Percentiles rank a stretch among this genome's conserved stretches.
Conservation (phyloP, 2,329 filamentous ascomycete species). For the Sclerotinia nivalis region DNA sequence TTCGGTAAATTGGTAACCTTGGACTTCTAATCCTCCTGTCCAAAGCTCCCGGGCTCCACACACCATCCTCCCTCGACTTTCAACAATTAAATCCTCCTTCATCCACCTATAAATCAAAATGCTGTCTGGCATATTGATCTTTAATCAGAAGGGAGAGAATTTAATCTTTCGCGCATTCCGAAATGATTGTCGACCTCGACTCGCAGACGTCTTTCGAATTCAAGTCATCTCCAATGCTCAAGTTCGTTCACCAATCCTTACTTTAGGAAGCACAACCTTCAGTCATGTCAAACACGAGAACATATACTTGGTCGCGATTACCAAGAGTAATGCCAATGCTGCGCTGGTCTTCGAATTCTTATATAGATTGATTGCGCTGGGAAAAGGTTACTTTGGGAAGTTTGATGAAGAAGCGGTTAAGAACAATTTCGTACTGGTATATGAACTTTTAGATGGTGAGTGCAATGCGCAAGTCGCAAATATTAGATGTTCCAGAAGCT, state of each 20-base stretch:
- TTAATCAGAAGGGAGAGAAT: conserved; percentile 99
- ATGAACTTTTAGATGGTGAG: conserved; percentile 89
- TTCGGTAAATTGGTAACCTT: conserved; percentile 15
- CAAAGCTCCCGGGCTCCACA: conserved; percentile 15
- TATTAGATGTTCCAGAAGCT: neutral
- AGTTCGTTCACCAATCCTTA: conserved; percentile 95
- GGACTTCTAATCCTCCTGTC: neutral
- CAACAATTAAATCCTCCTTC: conserved; percentile 15
- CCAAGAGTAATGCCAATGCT: conserved; percentile 98
- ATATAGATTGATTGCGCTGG: conserved; percentile 85
- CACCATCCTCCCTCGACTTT: conserved; percentile 24
- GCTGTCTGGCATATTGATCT: conserved; percentile 95
- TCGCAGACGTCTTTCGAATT: conserved; percentile 98
- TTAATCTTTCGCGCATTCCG: conserved; percentile 99
- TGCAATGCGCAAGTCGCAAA: conserved; percentile 20
- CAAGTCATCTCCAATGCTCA: conserved; percentile 98
- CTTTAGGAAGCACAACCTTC: conserved; percentile 95
- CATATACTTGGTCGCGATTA: conserved; percentile 95
- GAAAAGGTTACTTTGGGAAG: conserved; percentile 96
- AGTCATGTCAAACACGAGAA: conserved; percentile 99
- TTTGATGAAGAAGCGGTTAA: conserved; percentile 99
- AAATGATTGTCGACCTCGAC: conserved; percentile 94
- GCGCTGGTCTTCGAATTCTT: conserved; percentile 98
- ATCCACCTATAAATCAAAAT: conserved; percentile 54
- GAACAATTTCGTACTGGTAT: conserved; percentile 99